Base-by-base conservation (phyloP, 2,329 filamentous ascomycete species). In the Cordyceps cicadae region DNA sequence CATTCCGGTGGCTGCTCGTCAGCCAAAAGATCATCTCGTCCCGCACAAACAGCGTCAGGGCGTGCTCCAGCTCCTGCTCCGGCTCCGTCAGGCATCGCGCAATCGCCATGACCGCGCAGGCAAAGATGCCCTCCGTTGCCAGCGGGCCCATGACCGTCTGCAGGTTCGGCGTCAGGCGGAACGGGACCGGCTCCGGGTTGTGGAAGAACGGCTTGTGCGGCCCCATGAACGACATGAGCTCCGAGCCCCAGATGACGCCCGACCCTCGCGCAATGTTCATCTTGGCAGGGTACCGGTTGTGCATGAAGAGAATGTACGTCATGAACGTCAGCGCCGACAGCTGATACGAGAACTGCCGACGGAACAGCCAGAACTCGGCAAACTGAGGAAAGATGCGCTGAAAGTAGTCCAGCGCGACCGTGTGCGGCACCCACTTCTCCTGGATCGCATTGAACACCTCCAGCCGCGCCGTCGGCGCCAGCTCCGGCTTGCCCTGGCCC, bases 11-110 rank as follows among this genome's bases (percentile, higher is more conserved):
- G 64, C 79, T 84, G 65, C 86, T 88, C 3, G 89, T 95, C 67
- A 92, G 92, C 94, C 94, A 99, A 76, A 92, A 95, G 66, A 93
- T 92, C 83, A 99, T 95, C 76, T 99, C 94, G 69, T 99, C 94
- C 7, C 94, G 86, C 64, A 99, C 94, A 73, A 97, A 97, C 62
- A 99, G 84, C 61, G 88, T 90, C 54, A 99, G 83, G 63, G 95
- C 91, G 74, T 97, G 92, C 71, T 96, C 94, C n/a, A 99, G 83
- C 74, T 97, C 92, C 68, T 85, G 83, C 70, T 89, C 85, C 29
- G 92, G 90, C 70, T 97, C 92, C 14, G 92, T 95, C 63, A 99
- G 81, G 75, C 91, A 96, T 52, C 94, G 86, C 7, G 93, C 93
- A 69, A 99, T 96, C 1, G 92, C 92, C 92, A 99, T 97, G 67